Conservation (phyloP, 2,329 filamentous ascomycete species). For the Fusarium continuum region DNA sequence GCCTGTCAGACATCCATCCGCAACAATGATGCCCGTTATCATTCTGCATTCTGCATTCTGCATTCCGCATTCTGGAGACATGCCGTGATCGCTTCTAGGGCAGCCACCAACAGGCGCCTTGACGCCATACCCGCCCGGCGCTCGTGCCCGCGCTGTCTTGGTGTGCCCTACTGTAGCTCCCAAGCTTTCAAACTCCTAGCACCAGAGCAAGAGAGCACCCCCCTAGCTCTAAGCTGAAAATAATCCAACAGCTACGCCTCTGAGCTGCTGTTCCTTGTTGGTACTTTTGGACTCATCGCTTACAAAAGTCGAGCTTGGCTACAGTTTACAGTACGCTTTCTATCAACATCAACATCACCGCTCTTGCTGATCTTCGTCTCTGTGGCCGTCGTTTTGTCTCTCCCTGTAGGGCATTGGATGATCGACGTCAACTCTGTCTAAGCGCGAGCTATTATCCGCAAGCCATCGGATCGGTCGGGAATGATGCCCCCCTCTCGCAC, state of each 20-base stretch:
- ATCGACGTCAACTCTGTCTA: constrained; percentile 6
- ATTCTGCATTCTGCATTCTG: too few species aligned
- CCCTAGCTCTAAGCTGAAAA: not conserved
- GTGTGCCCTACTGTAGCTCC: constrained; percentile 5
- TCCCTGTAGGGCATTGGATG: constrained; percentile 2
- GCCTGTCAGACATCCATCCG: not conserved
- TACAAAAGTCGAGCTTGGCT: not conserved
- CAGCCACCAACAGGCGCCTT: constrained; percentile 42
- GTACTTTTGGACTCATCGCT: constrained; percentile 3
- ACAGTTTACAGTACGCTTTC: constrained; percentile 1
- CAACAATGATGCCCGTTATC: constrained; percentile 17
- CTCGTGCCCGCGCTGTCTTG: constrained; percentile 5
- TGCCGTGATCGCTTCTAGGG: constrained; percentile 28
- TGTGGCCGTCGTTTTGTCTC: constrained; percentile 3
- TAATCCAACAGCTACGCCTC: constrained; percentile 3
- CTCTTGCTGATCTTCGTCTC: constrained; percentile 14
- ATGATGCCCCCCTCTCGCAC: not conserved
- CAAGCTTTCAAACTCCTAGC: not conserved
- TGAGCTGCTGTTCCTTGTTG: constrained; percentile 3
- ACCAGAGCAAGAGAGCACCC: not conserved
- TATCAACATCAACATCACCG: constrained; percentile 4
- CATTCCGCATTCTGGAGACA: constrained; percentile 20
- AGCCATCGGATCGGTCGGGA: constrained; percentile 25
- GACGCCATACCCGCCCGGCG: constrained; percentile 40
- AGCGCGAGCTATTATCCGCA: constrained; percentile 13